Evolutionary conservation across 768 basidiomycete species (phyloP), one percentile per base, ranked within the genome.

Genomic region (Kondoa subrosea): DNA sequence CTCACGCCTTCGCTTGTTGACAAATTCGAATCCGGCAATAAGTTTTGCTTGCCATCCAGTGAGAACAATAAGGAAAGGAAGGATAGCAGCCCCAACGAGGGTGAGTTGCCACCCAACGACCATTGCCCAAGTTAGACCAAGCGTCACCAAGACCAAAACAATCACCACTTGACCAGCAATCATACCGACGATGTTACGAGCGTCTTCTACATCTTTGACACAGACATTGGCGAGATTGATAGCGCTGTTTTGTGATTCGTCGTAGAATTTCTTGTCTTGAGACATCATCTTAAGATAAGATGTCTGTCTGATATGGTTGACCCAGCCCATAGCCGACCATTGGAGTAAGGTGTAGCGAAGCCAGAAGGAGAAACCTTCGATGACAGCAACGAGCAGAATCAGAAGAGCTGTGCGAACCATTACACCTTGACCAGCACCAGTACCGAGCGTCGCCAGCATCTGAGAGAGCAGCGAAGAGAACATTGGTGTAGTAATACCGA

Each of bases 191-290:
- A 99, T 79, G 33, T 83, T 81, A 26, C 87, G 78, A 15, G 91
- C 88, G 73, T 96, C 95, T 69, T 96, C 90, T 0, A 83, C 86
- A 73, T 96, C 91, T 78, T 89, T 91, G 76, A 91, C 82, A 62
- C 96, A 79, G 14, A 82, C 78, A 75, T 91, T 87, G 14, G 87
- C 83, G 15, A 97, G 77, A 4, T 80, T 78, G 27, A 81, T 77
- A 0, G 88, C 79, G 2, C 80, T 76, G 77, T 89, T 84, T 57
- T 81, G 79, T 3, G 81, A 78, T 68, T 80, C 78, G 75, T 96
- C 92, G 76, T 93, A 96, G 84, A 86, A 99, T 33, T 80, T 75
- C 77, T 87, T 89, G 76, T 95, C 89, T 76, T 93, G 91, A 16
- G 77, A 74, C 50, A 97, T 78, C 16, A 96, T 79, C 33, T 79